Evolutionary conservation across 192 early-diverging fungal genomes (phyloP).

Genomic region (Radiomyces spectabilis): DNA sequence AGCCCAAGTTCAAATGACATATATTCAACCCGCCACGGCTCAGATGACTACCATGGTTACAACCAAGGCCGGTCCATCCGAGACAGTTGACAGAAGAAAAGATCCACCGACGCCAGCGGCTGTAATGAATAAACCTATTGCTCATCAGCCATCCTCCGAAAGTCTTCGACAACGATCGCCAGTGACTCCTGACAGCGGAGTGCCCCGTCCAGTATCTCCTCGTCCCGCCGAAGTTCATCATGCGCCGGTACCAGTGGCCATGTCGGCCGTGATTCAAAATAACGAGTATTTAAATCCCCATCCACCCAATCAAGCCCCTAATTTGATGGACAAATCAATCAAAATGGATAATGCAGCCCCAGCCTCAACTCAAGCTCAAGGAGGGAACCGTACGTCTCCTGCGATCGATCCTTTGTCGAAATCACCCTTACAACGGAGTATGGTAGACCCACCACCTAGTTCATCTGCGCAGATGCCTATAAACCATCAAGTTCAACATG

Average conservation of each 20-base stretch:
- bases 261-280: conserved; percentile 20
- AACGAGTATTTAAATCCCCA: conserved; percentile 8
- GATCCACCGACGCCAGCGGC: background rate
- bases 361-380: too few species aligned
- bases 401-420: too few species aligned
- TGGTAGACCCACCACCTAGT: too few species aligned
- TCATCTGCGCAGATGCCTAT: too few species aligned
- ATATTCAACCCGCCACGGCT: conserved; percentile 13
- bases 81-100: background rate
- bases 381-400: too few species aligned
- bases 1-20: conserved; percentile 14
- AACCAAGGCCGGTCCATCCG: background rate
- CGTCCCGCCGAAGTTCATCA: conserved; percentile 18
- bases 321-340: too few species aligned
- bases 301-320: too few species aligned
- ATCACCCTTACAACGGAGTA: too few species aligned
- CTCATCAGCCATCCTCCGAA: background rate
- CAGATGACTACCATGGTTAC: background rate
- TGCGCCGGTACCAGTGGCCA: conserved; percentile 16
- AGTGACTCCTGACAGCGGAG: background rate
- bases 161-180: too few species aligned
- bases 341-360: too few species aligned
- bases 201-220: conserved; percentile 9
- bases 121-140: background rate
- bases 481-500: too few species aligned